Conservation (phyloP, 495 filamentous ascomycete species). For the Oleoguttula mirabilis region DNA sequence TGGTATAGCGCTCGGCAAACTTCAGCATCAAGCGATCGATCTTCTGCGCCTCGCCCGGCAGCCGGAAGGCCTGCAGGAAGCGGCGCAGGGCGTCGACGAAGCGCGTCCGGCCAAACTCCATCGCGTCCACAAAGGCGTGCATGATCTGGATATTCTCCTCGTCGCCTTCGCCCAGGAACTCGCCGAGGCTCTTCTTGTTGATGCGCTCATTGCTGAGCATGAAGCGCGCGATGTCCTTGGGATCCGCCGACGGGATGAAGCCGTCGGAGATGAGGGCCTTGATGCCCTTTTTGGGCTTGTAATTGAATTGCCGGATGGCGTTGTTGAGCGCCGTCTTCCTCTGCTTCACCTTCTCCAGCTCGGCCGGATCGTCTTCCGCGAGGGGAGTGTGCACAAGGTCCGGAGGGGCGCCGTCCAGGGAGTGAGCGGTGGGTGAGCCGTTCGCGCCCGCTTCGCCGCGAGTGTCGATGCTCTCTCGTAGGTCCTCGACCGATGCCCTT, state of each 20-base stretch:
- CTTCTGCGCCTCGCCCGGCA: conserved; percentile 96
- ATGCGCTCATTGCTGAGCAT: conserved; percentile 60
- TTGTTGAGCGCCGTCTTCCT: conserved; percentile 84
- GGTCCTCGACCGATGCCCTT: conserved; percentile 57
- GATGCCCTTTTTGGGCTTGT: conserved; percentile 90
- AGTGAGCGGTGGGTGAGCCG: not conserved
- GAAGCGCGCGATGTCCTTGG: conserved; percentile 78
- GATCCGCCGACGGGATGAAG: conserved; percentile 64
- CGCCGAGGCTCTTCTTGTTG: conserved; percentile 84
- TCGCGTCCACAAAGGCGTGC: conserved; percentile 92
- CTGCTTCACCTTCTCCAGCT: conserved; percentile 87
- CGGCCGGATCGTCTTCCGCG: conserved; percentile 75
- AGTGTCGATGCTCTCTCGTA: conserved; percentile 72
- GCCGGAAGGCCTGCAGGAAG: conserved; percentile 87
- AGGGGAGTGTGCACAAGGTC: conserved; percentile 56
- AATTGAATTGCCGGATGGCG: conserved; percentile 88
- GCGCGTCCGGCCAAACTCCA: conserved; percentile 87
- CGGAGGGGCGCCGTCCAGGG: conserved; percentile 2
- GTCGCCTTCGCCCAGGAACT: conserved; percentile 91
- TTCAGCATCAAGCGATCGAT: conserved; percentile 99
- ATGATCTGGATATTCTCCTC: conserved; percentile 87
- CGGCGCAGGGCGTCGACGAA: conserved; percentile 86
- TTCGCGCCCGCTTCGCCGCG: conserved; percentile 22
- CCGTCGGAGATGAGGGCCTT: conserved; percentile 70
- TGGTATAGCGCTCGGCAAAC: conserved; percentile 90